Conservation (phyloP, 495 filamentous ascomycete genomes). For the Platismatia glauca region DNA sequence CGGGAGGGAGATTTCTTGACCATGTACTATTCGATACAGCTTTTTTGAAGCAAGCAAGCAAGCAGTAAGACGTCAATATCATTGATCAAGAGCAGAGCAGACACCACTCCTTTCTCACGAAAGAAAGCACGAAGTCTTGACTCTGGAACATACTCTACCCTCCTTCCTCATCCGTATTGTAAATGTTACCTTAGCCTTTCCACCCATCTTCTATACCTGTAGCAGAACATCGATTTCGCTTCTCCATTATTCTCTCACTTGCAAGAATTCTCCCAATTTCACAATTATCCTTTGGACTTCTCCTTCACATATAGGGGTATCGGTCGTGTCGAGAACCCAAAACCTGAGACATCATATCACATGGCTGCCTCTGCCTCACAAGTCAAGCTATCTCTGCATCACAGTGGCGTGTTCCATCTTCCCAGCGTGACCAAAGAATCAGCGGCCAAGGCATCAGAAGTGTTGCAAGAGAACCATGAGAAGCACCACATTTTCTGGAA, state of each 20-base stretch:
- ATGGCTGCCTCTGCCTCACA: conserved; percentile 12
- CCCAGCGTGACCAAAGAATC: conserved; percentile 44
- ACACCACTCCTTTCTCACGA: too few relatives aligned
- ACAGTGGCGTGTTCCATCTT: conserved; percentile 44
- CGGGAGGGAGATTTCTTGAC: too few relatives aligned
- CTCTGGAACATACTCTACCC: too few relatives aligned
- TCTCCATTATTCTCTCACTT: not conserved
- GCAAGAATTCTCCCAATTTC: not conserved
- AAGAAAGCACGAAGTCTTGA: too few relatives aligned
- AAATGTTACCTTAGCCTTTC: too few relatives aligned
- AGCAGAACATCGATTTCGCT: not conserved
- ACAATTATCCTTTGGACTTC: not conserved
- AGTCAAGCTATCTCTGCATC: conserved; percentile 18
- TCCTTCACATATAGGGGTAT: not conserved
- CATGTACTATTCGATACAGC: too few relatives aligned
- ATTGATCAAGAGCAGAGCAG: too few relatives aligned
- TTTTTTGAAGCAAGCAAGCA: too few relatives aligned
- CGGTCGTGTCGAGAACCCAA: not conserved
- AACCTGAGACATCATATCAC: not conserved
- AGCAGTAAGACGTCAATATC: too few relatives aligned
- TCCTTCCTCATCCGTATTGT: too few relatives aligned
- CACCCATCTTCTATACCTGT: too few relatives aligned
- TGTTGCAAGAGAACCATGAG: conserved; percentile 67
- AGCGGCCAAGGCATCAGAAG: conserved; percentile 50
- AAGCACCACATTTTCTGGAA: conserved; percentile 76